Evolutionary conservation across 2,329 filamentous ascomycete species (phyloP).

Genomic region (Colletotrichum noveboracense): DNA sequence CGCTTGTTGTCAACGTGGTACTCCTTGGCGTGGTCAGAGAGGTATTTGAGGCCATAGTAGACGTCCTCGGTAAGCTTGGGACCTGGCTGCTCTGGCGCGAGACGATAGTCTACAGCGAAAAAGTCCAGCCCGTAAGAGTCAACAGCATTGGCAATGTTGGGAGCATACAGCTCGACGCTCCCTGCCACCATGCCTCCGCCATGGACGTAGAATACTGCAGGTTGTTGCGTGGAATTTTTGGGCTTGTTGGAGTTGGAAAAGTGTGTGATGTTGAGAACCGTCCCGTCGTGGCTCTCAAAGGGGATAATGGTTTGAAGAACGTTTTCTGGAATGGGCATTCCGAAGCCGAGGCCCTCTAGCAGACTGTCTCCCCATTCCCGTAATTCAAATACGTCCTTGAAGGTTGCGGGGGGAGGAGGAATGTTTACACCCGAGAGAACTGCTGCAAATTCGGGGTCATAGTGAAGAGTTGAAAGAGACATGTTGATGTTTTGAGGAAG

Average conservation of each 20-base stretch:
- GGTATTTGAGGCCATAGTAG: constrained; percentile 32
- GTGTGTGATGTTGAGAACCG: constrained; percentile 21
- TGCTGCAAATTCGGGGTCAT: not conserved
- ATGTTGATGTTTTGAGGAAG: not conserved
- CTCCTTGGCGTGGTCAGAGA: constrained; percentile 26
- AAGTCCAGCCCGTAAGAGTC: constrained; percentile 34
- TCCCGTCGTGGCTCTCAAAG: constrained; percentile 22
- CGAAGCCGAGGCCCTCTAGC: not conserved
- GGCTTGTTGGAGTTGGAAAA: constrained; percentile 2
- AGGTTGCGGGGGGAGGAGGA: not conserved
- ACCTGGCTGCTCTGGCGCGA: constrained; percentile 44
- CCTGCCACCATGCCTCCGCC: constrained; percentile 45
- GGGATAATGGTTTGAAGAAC: constrained; percentile 17
- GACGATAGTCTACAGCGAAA: constrained; percentile 44
- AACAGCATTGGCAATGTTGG: constrained; percentile 29
- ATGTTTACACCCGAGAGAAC: not conserved
- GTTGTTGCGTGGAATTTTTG: not conserved
- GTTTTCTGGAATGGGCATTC: not conserved
- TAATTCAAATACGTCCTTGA: not conserved
- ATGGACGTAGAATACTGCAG: constrained; percentile 41
- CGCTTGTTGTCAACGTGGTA: constrained; percentile 25
- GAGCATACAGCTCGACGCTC: constrained; percentile 28
- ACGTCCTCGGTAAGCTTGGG: constrained; percentile 40
- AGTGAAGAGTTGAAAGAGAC: not conserved
- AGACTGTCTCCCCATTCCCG: not conserved